A percentile compares a stretch with the other conserved stretches of the same genome.
These are phyloP conservation scores for Atkinsonella hypoxylon DNA, from an alignment of 2,329 filamentous ascomycete species.

Conservation along the genomic window DNA sequence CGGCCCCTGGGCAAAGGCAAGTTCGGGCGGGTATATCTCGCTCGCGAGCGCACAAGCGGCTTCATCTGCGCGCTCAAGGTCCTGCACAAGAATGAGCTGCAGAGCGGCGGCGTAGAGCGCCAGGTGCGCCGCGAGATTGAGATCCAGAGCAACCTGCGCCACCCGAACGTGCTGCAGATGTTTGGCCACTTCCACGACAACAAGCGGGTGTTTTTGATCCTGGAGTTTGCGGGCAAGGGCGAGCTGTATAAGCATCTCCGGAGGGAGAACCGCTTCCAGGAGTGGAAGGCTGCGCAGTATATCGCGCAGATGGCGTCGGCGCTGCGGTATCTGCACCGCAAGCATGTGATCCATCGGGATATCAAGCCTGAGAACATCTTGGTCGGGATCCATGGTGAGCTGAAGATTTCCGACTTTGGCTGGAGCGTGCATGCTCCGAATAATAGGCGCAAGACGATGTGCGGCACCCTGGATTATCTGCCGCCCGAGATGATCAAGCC, in stretches of 20 bases:
- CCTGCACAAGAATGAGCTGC: constrained; percentile 58
- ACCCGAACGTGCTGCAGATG: constrained; percentile 51
- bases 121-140: constrained; percentile 63
- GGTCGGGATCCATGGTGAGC: constrained; percentile 81
- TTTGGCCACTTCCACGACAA: constrained; percentile 63
- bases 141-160: constrained; percentile 59
- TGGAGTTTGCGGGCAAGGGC: constrained; percentile 54
- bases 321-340: constrained; percentile 18
- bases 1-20: constrained; percentile 63
- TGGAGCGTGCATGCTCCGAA: constrained; percentile 98
- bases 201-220: constrained; percentile 59
- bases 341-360: constrained; percentile 21
- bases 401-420: constrained; percentile 97
- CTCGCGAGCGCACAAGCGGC: constrained; percentile 51
- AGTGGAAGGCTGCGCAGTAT: constrained; percentile 59
- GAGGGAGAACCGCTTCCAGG: constrained; percentile 53
- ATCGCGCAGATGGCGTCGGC: constrained; percentile 55
- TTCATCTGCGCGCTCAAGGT: constrained; percentile 65
- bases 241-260: constrained; percentile 62
- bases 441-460: constrained; percentile 87
- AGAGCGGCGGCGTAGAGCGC: constrained; percentile 54
- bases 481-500: constrained; percentile 95
- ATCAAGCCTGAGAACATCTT: constrained; percentile 25
- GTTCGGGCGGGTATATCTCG: constrained; percentile 61
- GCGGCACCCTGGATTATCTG: constrained; percentile 92